phyloP scores from a whole-genome alignment of 1,139 yeast species.

The Kodamaea plutei region DNA sequence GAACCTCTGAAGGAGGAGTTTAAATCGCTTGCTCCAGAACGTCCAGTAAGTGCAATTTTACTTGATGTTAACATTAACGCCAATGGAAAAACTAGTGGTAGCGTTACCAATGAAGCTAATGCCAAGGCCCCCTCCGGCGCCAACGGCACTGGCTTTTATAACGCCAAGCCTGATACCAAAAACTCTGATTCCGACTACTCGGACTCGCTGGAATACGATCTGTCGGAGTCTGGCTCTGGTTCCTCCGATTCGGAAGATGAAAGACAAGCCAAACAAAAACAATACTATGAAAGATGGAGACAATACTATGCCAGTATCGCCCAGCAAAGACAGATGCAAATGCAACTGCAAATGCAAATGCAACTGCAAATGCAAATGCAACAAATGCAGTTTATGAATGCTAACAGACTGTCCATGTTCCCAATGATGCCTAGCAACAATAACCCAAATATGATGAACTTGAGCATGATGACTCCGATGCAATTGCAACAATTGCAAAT shows the following conservation, averaged over 20 bases:
- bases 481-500: constrained; percentile 10
- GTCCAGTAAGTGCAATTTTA: constrained; percentile 1
- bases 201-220: constrained; percentile 12
- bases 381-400: constrained; percentile 10
- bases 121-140: background rate
- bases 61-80: too few species aligned
- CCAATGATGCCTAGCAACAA: constrained; percentile 10
- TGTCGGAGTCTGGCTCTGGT: constrained; percentile 10
- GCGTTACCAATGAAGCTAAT: too few species aligned
- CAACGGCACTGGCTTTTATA: constrained; percentile 4
- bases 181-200: constrained; percentile 10
- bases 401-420: constrained; percentile 10
- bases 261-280: constrained; percentile 15
- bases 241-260: constrained; percentile 17
- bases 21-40: constrained; percentile 1
- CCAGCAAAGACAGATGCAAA: constrained; percentile 20
- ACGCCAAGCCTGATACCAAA: constrained; percentile 6
- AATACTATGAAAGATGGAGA: constrained; percentile 28
- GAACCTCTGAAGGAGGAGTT: background rate
- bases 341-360: constrained; percentile 14
- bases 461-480: constrained; percentile 10
- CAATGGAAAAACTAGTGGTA: too few species aligned
- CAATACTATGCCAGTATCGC: constrained; percentile 26
- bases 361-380: constrained; percentile 14
- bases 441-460: constrained; percentile 8